Evolutionary conservation across 2,329 filamentous ascomycete genomes (phyloP), one percentile per base, ranked within the genome.

Genomic region (Colletotrichum abscissum): DNA sequence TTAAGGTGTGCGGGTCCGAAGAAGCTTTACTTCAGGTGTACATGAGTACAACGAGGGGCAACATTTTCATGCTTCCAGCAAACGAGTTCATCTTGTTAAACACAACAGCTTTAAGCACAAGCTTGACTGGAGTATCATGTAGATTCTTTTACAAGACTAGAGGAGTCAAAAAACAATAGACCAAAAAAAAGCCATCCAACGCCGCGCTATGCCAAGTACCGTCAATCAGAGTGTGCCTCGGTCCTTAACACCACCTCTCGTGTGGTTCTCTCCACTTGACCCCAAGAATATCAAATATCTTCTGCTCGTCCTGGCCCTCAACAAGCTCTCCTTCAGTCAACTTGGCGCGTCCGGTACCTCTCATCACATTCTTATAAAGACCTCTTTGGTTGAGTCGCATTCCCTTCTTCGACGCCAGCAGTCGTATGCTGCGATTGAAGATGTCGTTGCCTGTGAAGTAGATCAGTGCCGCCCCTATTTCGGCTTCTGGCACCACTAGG

Each of bases 391-490:
- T 98, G 67, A 98, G 80, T 63, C 93, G 85, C 94, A 97, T 95
- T 0, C 91, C 90, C 83, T 94, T 97, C 82, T 91, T 95, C 52
- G 91, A 90, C 16, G 95, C 95, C 75, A 98, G 81, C 19, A 97
- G 83, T 75, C 96, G 86, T 81, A 98, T 90, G 79, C 94, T 97
- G 19, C 95, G 88, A 81, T 98, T 98, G 84, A 98, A 98, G 42
- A 98, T 93, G 80, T 98, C 95, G 77, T 98, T 97, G 1, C 96
- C 96, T 0, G 96, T 98, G 79, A 98, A 98, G 80, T 98, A 98
- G n/a, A 98, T 89, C 74, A 98, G 81, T 0, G 95, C 95, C 0
- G 94, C 95, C 1, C 96, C 96, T 63, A 95, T 87, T 81, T 98
- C 92, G 2, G 89, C 86, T 76, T 92, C 91, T 0, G 95, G 95